Percentiles rank a stretch among this genome's conserved stretches.
These are phyloP conservation scores for Colletotrichum sp. DNA, from an alignment of 2,329 filamentous ascomycete genomes.

Conservation along the genomic window DNA sequence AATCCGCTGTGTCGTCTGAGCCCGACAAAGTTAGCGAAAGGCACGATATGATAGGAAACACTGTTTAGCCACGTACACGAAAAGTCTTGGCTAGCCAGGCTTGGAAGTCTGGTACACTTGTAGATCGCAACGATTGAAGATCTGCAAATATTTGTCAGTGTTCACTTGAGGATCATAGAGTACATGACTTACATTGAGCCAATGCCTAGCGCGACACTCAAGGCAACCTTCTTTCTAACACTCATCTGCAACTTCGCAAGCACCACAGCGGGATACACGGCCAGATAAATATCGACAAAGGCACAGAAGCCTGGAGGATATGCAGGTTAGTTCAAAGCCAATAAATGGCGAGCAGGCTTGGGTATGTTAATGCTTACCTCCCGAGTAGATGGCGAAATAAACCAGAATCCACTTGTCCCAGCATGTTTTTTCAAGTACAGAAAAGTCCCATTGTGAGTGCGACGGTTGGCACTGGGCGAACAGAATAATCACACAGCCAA, in stretches of 20 bases:
- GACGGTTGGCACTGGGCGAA: constrained; percentile 47
- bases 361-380: constrained; percentile 31
- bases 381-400: constrained; percentile 42
- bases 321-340: neutral
- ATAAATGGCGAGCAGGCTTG: neutral
- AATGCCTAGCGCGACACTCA: constrained; percentile 41
- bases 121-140: constrained; percentile 31
- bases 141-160: constrained; percentile 3
- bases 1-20: constrained; percentile 40
- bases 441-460: constrained; percentile 41
- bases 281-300: constrained; percentile 45
- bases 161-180: neutral
- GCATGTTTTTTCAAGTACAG: constrained; percentile 33
- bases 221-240: constrained; percentile 42
- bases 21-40: fast-evolving
- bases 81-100: constrained; percentile 27
- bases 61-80: constrained; percentile 22
- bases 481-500: constrained; percentile 41
- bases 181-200: constrained; percentile 36
- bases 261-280: constrained; percentile 43
- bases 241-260: constrained; percentile 41
- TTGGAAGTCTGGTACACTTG: constrained; percentile 39
- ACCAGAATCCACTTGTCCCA: constrained; percentile 39
- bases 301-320: constrained; percentile 33
- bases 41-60: no score